These are phyloP conservation scores for Lentinus polychrous DNA, from an alignment of 1,284 basidiomycete genomes.

Conservation along the genomic window DNA sequence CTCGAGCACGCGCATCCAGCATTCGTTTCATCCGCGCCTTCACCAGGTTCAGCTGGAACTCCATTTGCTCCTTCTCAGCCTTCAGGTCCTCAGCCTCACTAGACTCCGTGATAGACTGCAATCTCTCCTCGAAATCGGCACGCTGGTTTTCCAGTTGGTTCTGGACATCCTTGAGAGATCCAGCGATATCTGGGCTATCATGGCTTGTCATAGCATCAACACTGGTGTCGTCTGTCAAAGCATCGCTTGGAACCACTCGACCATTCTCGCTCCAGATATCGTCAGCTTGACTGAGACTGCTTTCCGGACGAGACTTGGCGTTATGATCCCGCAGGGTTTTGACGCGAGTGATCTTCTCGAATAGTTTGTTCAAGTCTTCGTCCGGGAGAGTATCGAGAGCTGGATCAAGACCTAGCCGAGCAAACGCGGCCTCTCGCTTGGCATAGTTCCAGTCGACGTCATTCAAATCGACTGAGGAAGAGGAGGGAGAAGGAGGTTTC, in stretches of 20 bases:
- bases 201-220: constrained; percentile 60
- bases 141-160: constrained; percentile 50
- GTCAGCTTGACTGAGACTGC: constrained; percentile 77
- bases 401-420: constrained; percentile 77
- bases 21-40: constrained; percentile 80
- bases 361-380: constrained; percentile 89
- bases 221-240: constrained; percentile 80
- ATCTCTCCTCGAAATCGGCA: constrained; percentile 49
- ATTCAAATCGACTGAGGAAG: constrained; percentile 57
- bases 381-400: constrained; percentile 87
- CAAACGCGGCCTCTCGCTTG: constrained; percentile 84
- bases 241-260: constrained; percentile 65
- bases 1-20: constrained; percentile 72
- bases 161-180: constrained; percentile 60
- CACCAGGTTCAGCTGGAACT: constrained; percentile 77
- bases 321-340: constrained; percentile 81
- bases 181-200: constrained; percentile 63
- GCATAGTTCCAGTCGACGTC: constrained; percentile 94
- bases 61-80: constrained; percentile 87
- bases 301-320: constrained; percentile 70
- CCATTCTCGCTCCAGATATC: constrained; percentile 82
- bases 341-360: constrained; percentile 88
- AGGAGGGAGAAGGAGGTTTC: constrained; percentile 72
- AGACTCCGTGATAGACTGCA: constrained; percentile 68
- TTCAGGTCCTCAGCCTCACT: constrained; percentile 79